A percentile compares a stretch with the other conserved stretches of the same genome.
phyloP scores from a whole-genome alignment of 1,139 yeast species.

The Suhomyces panamericanus region DNA sequence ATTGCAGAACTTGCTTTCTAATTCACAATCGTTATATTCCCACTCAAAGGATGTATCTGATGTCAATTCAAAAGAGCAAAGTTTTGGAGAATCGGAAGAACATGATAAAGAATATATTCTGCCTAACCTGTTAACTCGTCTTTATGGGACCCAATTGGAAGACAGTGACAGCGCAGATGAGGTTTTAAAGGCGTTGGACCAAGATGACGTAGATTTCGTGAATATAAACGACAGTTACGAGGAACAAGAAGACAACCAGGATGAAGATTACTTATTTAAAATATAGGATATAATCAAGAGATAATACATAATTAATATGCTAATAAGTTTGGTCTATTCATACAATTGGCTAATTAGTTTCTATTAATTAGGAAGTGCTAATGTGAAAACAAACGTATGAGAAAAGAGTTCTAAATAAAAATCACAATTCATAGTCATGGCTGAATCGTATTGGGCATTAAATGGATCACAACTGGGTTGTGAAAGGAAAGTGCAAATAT shows the following conservation, averaged over 20 bases:
- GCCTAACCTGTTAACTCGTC: slow-evolving; percentile 43
- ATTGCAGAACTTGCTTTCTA: slow-evolving; percentile 36
- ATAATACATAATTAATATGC: background rate
- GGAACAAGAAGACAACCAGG: slow-evolving; percentile 18
- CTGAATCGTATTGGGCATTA: no score
- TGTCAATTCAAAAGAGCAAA: slow-evolving; percentile 1
- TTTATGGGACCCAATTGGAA: slow-evolving; percentile 24
- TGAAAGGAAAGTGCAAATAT: no score
- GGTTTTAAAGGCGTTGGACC: slow-evolving; percentile 19
- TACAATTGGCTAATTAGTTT: no score
- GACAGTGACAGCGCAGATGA: slow-evolving; percentile 24
- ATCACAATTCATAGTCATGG: no score
- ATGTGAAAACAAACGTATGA: no score
- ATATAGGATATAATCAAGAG: slow-evolving; percentile 12
- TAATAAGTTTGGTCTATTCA: no score
- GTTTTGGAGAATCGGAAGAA: slow-evolving; percentile 17
- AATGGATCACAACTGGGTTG: no score
- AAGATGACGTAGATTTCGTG: slow-evolving; percentile 31
- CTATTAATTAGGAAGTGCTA: no score
- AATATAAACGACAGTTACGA: slow-evolving; percentile 25
- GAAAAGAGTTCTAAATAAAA: no score
- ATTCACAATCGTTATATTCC: slow-evolving; percentile 41
- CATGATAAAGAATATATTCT: slow-evolving; percentile 41
- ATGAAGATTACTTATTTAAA: slow-evolving; percentile 36
- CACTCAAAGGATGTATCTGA: slow-evolving; percentile 22